Conservation (phyloP, 257 asterid genomes). For the Solanum rostratum region DNA sequence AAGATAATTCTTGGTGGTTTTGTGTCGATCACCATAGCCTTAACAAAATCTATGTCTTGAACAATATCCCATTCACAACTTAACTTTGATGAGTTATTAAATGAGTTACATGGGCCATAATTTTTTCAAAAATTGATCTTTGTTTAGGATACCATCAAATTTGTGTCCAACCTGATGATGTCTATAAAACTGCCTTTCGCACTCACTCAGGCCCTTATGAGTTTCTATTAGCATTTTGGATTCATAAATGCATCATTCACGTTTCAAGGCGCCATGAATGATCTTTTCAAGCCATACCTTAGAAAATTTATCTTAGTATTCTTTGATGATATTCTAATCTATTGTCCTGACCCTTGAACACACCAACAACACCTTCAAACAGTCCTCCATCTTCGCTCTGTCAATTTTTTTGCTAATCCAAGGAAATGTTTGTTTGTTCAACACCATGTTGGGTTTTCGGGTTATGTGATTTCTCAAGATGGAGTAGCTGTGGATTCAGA, state of each 20-base stretch:
- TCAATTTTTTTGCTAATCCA: neutral
- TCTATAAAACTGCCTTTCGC: neutral
- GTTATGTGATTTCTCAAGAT: neutral
- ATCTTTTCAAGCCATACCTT: neutral
- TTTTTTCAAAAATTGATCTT: too few relatives aligned
- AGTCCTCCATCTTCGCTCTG: neutral
- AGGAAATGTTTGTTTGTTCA: neutral
- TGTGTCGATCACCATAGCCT: neutral
- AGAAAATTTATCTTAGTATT: too few relatives aligned
- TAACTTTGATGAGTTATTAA: neutral
- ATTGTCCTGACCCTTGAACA: neutral
- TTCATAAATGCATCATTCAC: neutral
- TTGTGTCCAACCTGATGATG: neutral
- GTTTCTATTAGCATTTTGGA: neutral
- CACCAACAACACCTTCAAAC: neutral
- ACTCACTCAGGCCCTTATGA: neutral
- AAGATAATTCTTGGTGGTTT: neutral
- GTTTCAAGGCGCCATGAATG: neutral
- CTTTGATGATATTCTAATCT: neutral
- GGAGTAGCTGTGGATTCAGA: neutral
- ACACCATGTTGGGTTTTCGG: neutral
- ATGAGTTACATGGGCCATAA: neutral
- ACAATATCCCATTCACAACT: too few relatives aligned
- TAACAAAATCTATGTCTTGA: too few relatives aligned
- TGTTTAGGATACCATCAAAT: neutral